These are phyloP conservation scores for Saposhnikovia divaricata DNA, from an alignment of 129 eudicot genomes.

Conservation along the genomic window DNA sequence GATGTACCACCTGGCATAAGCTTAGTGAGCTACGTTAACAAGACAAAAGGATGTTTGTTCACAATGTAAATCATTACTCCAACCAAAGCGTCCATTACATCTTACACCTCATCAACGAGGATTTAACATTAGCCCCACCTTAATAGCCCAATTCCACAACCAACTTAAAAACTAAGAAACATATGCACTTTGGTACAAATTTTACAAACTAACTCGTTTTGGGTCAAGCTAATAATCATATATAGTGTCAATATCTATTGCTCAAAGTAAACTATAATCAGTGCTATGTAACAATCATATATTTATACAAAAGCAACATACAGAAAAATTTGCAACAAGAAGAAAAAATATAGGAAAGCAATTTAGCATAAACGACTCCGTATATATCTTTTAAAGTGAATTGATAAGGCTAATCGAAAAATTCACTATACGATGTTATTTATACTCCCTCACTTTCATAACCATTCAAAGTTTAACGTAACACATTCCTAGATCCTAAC, in stretches of 20 bases:
- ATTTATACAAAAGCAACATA: too few relatives aligned
- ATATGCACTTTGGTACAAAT: neutral
- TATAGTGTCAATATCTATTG: neutral
- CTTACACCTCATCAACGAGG: neutral
- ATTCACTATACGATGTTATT: neutral
- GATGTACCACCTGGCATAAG: conserved; percentile 65
- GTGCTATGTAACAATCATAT: neutral
- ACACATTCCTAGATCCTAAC: neutral
- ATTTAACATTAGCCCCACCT: neutral
- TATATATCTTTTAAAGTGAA: neutral
- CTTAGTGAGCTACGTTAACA: neutral
- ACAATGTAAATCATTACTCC: neutral
- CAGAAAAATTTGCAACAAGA: too few relatives aligned
- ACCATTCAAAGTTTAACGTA: neutral
- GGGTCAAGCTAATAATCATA: neutral
- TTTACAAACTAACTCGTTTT: neutral
- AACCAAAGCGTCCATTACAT: neutral
- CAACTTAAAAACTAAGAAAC: neutral
- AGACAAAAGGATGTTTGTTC: neutral
- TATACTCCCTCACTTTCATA: neutral
- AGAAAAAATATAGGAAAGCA: neutral
- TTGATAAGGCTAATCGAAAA: neutral
- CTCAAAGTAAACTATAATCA: neutral
- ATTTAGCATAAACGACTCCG: neutral
- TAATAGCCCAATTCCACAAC: neutral